phyloP scores from a whole-genome alignment of 2,329 filamentous ascomycete species.

The Monilinia fructigena region DNA sequence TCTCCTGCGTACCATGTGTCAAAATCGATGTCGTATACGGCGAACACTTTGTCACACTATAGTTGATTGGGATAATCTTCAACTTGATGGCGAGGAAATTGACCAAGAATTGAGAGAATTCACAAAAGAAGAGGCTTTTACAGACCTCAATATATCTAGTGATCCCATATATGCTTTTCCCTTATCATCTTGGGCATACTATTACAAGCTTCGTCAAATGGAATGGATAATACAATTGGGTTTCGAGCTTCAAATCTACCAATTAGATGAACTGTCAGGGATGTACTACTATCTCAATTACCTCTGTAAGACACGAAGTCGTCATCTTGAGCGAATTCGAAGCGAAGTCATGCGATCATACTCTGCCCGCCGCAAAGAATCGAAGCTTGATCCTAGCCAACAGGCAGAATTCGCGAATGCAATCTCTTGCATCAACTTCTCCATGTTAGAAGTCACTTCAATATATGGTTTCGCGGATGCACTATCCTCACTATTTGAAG shows the following conservation, averaged over 20 bases:
- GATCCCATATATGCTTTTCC: conserved; percentile 66
- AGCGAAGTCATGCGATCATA: conserved; percentile 53
- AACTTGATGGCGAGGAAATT: conserved; percentile 76
- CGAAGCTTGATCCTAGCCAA: conserved; percentile 29
- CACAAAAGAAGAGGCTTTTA: conserved; percentile 59
- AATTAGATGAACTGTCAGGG: conserved; percentile 75
- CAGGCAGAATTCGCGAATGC: conserved; percentile 48
- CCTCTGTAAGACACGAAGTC: conserved; percentile 60
- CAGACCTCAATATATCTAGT: conserved; percentile 48
- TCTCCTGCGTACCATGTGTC: conserved; percentile 77
- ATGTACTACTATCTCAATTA: conserved; percentile 92
- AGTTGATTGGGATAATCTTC: conserved; percentile 78
- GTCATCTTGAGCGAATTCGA: conserved; percentile 70
- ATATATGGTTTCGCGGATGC: conserved; percentile 54
- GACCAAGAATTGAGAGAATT: conserved; percentile 65
- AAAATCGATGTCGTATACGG: conserved; percentile 88
- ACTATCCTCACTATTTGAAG: conserved; percentile 52
- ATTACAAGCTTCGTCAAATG: conserved; percentile 87
- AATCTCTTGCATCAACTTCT: conserved; percentile 56
- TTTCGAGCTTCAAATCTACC: conserved; percentile 90
- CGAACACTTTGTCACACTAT: conserved; percentile 84
- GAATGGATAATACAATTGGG: conserved; percentile 86
- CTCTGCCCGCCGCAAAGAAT: conserved; percentile 24
- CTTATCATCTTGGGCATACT: conserved; percentile 83
- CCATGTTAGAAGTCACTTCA: conserved; percentile 64